Evolutionary conservation across 2,329 filamentous ascomycete species (phyloP).

Genomic region (Fusarium setosum): DNA sequence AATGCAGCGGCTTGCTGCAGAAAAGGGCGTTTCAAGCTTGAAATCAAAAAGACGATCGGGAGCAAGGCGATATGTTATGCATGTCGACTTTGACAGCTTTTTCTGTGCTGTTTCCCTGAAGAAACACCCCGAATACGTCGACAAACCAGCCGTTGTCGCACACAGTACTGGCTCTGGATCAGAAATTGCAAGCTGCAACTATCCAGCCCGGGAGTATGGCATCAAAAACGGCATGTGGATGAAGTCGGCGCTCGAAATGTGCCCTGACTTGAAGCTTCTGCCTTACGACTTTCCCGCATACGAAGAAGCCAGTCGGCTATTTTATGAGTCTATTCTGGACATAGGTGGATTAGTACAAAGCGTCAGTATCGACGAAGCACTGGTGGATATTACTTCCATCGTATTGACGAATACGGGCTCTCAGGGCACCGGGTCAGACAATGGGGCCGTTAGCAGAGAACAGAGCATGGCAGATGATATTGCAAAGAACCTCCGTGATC

Average conservation of each 20-base stretch:
- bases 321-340: conserved; percentile 86
- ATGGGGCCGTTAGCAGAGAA: conserved; percentile 80
- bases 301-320: conserved; percentile 87
- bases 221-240: conserved; percentile 99
- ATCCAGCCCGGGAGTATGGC: conserved; percentile 85
- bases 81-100: conserved; percentile 98
- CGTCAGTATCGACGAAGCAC: conserved; percentile 95
- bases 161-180: conserved; percentile 88
- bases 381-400: conserved; percentile 82
- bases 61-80: conserved; percentile 84
- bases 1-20: conserved; percentile 82
- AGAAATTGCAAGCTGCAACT: conserved; percentile 98
- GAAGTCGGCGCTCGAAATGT: conserved; percentile 86
- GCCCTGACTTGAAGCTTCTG: conserved; percentile 87
- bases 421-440: conserved; percentile 70
- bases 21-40: conserved; percentile 65
- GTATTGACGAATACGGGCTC: conserved; percentile 75
- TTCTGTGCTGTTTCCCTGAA: conserved; percentile 93
- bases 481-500: conserved; percentile 70
- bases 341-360: conserved; percentile 90
- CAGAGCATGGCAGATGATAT: conserved; percentile 82
- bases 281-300: conserved; percentile 97
- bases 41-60: conserved; percentile 66
- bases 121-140: conserved; percentile 77
- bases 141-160: conserved; percentile 88